Base-by-base conservation (phyloP, 495 filamentous ascomycete genomes). In the Penicillium canariense region DNA sequence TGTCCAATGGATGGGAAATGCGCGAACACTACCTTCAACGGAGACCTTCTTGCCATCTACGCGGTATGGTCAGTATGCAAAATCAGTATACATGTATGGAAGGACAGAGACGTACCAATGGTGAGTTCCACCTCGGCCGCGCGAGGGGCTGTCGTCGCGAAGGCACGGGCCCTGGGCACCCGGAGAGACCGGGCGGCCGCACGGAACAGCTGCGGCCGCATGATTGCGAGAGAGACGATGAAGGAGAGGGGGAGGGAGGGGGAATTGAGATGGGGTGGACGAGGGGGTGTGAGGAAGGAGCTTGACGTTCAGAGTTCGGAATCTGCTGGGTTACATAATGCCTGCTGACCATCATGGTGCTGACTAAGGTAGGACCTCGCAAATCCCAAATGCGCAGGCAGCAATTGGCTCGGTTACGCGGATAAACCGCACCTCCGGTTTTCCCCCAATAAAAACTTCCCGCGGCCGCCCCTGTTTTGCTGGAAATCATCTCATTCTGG, bases 31-130 rank as follows among this genome's bases (percentile, higher is more conserved):
- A 96, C 91, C 91, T 87, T 96, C 90, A 58, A 96, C 90, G 38
- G 90, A 95, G 20, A 96, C 86, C 74, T 95, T 91, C 79, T 94
- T 96, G 68, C 90, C 91, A 83, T 95, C 90, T 92, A 65, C n/a
- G 38, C 15, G 5, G 48, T 28, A 52, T 54, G 27, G 52, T 60
- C 27, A 60, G 48, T 22, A 42, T 39, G 32, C 9, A 45, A 26
- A 23, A 4, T 15, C 20, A 34, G 9, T n/a, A 27, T 20, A 9
- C 44, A 68, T 75, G 56, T 77, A 65, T 12, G 20, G 27, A 32
- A 58, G 61, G 43, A 48, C 48, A 49, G 17, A 44, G 49, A 68
- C 87, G 63, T 77, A 94, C 90, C 91, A 78, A 96, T 85, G 60
- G 91, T 96, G 66, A 96, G 85, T 83, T 96, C 89, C 63, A 96